phyloP scores from a whole-genome alignment of 306 rosid genomes.

The Chamaecrista fasciculata region DNA sequence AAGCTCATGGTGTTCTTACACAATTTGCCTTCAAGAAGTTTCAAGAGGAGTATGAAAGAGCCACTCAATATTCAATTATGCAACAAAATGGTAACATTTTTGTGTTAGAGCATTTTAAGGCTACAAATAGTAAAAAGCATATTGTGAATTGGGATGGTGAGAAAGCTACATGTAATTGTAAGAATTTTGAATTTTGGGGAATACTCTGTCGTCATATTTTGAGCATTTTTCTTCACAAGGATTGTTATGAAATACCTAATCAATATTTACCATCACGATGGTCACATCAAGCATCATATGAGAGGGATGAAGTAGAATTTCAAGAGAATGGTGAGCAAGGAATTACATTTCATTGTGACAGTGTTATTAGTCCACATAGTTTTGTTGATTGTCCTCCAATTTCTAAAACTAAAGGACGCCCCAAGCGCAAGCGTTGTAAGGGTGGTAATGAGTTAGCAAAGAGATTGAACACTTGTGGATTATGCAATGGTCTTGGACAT shows the following conservation, averaged over 20 bases:
- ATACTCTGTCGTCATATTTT: neutral
- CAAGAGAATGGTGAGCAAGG: neutral
- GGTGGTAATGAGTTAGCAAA: too few species aligned
- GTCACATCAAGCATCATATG: neutral
- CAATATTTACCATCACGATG: too few species aligned
- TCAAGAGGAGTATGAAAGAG: neutral
- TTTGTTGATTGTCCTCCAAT: too few species aligned
- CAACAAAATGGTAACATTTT: neutral
- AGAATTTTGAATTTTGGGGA: conserved; percentile 3
- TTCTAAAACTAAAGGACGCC: too few species aligned
- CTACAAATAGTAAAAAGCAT: neutral
- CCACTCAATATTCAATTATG: neutral
- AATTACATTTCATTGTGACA: too few species aligned
- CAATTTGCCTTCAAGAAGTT: neutral
- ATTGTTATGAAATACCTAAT: too few species aligned
- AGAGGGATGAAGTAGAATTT: neutral
- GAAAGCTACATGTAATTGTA: neutral
- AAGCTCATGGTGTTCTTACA: neutral
- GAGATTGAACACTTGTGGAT: too few species aligned
- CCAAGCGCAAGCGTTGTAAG: too few species aligned
- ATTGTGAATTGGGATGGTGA: conserved; percentile 9
- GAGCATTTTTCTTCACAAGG: neutral
- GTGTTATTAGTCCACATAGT: too few species aligned
- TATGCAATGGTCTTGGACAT: too few species aligned
- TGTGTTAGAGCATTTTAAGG: neutral